phyloP scores from a whole-genome alignment of 768 basidiomycete species.

The Lactarius evosmus region DNA sequence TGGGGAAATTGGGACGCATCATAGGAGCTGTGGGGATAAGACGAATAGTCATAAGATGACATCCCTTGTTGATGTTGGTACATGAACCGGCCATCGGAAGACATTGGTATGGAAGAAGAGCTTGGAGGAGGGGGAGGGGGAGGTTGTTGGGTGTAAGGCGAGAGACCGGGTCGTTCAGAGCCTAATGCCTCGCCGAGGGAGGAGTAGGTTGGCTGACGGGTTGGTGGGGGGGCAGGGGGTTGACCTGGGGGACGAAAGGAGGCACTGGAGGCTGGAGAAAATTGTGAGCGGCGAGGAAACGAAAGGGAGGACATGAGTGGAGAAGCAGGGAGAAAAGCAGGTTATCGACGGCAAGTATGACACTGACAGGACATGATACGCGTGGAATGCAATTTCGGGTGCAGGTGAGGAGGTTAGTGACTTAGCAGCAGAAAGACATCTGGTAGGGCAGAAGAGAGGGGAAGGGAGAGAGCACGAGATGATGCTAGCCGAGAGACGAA shows the following conservation, averaged over 20 bases:
- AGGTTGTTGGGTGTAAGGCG: slow-evolving; percentile 24
- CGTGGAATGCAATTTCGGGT: slow-evolving; percentile 18
- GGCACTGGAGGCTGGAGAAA: slow-evolving; percentile 23
- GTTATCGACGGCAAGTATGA: slow-evolving; percentile 24
- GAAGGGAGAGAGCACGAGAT: slow-evolving; percentile 5
- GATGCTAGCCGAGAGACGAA: slow-evolving; percentile 2
- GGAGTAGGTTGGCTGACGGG: slow-evolving; percentile 27
- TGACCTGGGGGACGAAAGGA: slow-evolving; percentile 22
- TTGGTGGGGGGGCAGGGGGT: slow-evolving; percentile 21
- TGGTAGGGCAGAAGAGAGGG: slow-evolving; percentile 9
- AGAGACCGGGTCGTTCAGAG: slow-evolving; percentile 17
- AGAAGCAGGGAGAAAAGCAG: neutral
- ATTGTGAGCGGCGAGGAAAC: slow-evolving; percentile 24
- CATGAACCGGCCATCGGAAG: slow-evolving; percentile 53
- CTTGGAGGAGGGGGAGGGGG: slow-evolving; percentile 14
- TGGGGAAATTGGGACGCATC: slow-evolving; percentile 33
- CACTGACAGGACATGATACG: slow-evolving; percentile 30
- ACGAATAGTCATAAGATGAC: slow-evolving; percentile 50
- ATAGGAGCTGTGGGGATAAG: slow-evolving; percentile 38
- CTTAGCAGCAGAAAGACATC: slow-evolving; percentile 24
- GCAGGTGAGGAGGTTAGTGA: neutral
- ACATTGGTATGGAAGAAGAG: slow-evolving; percentile 36
- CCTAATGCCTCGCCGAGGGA: slow-evolving; percentile 31
- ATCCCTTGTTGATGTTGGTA: slow-evolving; percentile 48
- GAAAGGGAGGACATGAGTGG: slow-evolving; percentile 20